Conservation (phyloP, 352 stramenopile species). For the Globisporangium lucens region DNA sequence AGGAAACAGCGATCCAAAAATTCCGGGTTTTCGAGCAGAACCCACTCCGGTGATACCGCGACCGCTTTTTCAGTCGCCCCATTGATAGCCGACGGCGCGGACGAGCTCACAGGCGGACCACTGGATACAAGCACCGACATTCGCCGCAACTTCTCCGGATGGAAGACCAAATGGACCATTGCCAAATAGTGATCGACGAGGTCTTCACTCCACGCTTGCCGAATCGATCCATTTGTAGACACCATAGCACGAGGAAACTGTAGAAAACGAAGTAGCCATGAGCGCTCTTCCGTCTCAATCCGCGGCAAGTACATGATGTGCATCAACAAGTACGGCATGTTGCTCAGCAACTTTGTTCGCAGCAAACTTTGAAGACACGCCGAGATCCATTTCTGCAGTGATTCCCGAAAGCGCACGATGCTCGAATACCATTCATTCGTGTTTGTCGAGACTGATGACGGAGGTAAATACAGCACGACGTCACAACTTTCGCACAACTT, state of each 20-base stretch:
- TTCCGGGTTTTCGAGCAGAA: slow-evolving; percentile 80
- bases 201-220: slow-evolving; percentile 73
- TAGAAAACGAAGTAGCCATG: slow-evolving; percentile 76
- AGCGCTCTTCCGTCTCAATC: slow-evolving; percentile 73
- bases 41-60: slow-evolving; percentile 66
- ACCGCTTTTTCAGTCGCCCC: slow-evolving; percentile 17
- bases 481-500: slow-evolving; percentile 74
- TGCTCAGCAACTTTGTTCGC: slow-evolving; percentile 56
- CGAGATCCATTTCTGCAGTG: slow-evolving; percentile 82
- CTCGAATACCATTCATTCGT: slow-evolving; percentile 81
- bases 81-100: slow-evolving; percentile 24
- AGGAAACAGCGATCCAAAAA: slow-evolving; percentile 78
- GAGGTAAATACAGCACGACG: slow-evolving; percentile 71
- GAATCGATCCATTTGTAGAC: slow-evolving; percentile 44
- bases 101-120: slow-evolving; percentile 28
- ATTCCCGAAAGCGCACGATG: slow-evolving; percentile 67
- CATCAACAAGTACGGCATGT: slow-evolving; percentile 84
- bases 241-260: slow-evolving; percentile 79
- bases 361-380: slow-evolving; percentile 61
- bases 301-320: slow-evolving; percentile 83
- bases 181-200: slow-evolving; percentile 83
- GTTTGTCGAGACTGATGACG: slow-evolving; percentile 72
- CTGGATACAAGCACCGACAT: slow-evolving; percentile 75
- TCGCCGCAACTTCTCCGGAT: slow-evolving; percentile 74
- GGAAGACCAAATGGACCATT: slow-evolving; percentile 85